phyloP scores from a whole-genome alignment of 1,284 basidiomycete species.

The Trichosporon sp. region DNA sequence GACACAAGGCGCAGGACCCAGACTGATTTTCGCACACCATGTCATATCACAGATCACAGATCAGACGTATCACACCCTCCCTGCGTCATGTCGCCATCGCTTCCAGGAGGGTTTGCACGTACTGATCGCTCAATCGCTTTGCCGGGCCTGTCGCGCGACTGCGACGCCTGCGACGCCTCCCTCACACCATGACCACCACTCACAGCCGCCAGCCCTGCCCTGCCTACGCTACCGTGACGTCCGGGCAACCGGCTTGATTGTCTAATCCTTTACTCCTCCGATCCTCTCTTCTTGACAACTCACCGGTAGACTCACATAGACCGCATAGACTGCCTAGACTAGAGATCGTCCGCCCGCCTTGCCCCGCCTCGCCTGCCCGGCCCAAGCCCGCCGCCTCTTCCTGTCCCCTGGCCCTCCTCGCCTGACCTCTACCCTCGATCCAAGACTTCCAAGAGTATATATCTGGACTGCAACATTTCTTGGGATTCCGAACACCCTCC shows the following conservation, averaged over 20 bases:
- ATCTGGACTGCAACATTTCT: constrained; percentile 11
- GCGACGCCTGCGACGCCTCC: background rate
- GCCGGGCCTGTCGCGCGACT: background rate
- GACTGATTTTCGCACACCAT: constrained; percentile 4
- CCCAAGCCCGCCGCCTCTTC: background rate
- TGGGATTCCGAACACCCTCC: constrained; percentile 13
- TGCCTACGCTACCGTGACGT: too few relatives aligned
- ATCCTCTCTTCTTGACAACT: background rate
- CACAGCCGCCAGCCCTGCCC: too few relatives aligned
- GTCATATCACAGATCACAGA: constrained; percentile 4
- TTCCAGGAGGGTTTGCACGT: background rate
- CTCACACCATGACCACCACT: background rate
- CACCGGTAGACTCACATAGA: constrained; percentile 18
- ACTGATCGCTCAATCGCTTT: background rate
- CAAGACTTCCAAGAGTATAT: constrained; percentile 13
- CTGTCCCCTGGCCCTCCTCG: background rate
- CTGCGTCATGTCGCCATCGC: constrained; percentile 20
- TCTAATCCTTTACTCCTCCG: background rate
- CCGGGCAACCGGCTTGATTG: background rate
- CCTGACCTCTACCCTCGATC: background rate
- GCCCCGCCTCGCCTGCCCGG: background rate
- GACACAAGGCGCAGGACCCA: background rate
- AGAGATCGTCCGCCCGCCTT: too few relatives aligned
- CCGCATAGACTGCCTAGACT: constrained; percentile 9
- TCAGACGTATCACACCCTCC: background rate